Evolutionary conservation across 495 filamentous ascomycete genomes (phyloP), one percentile per base, ranked within the genome.

Genomic region (Parathielavia hyrcaniae): DNA sequence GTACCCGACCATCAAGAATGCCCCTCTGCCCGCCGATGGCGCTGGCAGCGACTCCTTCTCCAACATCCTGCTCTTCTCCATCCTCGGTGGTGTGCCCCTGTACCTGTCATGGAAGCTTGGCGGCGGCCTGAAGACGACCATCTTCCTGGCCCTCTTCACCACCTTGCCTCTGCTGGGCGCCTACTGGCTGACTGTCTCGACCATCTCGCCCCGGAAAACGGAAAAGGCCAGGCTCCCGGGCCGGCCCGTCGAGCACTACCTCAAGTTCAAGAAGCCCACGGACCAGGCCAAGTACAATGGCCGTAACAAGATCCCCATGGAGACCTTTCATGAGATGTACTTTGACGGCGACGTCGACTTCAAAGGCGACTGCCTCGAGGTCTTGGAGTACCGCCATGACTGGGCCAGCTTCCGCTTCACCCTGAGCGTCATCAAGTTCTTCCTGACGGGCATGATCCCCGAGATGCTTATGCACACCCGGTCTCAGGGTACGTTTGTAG

Each of bases 261-360:
- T 95, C 61, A 83, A 81, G 41, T 95, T 95, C 79, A 86, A 89
- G 76, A 87, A 84, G 59, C 78, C 83, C 58, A 80, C 78, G 52
- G 87, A 95, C 70, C 73, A 79, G 63, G 70, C 77, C 58, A 89
- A 83, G 71, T 95, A 88, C 75, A 74, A 78, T 65, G 90, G 90
- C 70, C 77, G 76, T 65, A 88, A 79, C 75, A 90, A 87, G 74
- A 90, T 95, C 59, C 86, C 89, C 50, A 83, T 93, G 79, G 81
- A 89, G 74, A 90, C 87, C 45, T 95, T 95, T 76, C 81, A 89
- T 60, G 88, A 93, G 71, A 91, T 85, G 86, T 93, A 91, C 77
- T 91, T 93, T 68, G 84, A 88, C 64, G 86, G 87, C 53, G 81
- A 88, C 49, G 89, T 91, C 57, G 86, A 89, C 62, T 90, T 93